These are phyloP conservation scores for Penicillium sp. DNA, from an alignment of 2,329 filamentous ascomycete species.

Conservation along the genomic window DNA sequence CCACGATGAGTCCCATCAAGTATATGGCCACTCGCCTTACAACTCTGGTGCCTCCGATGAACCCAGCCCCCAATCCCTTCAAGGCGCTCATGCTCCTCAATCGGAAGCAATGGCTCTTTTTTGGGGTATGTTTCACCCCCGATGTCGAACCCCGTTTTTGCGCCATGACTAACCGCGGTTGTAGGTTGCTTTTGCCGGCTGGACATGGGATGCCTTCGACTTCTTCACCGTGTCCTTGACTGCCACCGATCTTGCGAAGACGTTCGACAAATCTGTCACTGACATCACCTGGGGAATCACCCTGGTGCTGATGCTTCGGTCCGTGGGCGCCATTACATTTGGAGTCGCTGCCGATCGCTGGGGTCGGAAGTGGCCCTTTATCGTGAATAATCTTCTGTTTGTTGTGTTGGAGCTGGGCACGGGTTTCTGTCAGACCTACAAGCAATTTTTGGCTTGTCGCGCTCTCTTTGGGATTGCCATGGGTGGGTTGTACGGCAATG, in stretches of 20 bases:
- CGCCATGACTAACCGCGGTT: too few species aligned
- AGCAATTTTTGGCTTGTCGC: conserved; percentile 51
- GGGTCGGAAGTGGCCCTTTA: conserved; percentile 52
- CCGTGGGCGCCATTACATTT: conserved; percentile 51
- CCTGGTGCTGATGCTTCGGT: conserved; percentile 54
- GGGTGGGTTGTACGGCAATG: conserved; percentile 56
- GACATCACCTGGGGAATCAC: conserved; percentile 55
- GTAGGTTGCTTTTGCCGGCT: conserved; percentile 40
- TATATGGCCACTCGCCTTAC: conserved; percentile 49
- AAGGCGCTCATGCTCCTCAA: conserved; percentile 46
- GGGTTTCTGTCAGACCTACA: conserved; percentile 51
- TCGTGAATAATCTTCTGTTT: conserved; percentile 54
- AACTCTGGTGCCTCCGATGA: conserved; percentile 50
- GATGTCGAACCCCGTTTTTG: too few species aligned
- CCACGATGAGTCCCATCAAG: too few species aligned
- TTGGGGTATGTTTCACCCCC: conserved; percentile 38
- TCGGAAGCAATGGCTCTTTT: conserved; percentile 52
- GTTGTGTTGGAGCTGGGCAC: conserved; percentile 53
- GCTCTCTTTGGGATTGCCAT: conserved; percentile 57
- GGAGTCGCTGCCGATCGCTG: conserved; percentile 46
- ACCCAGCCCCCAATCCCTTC: conserved; percentile 47
- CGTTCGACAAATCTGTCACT: conserved; percentile 47
- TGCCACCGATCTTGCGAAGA: conserved; percentile 45
- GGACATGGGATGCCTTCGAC: conserved; percentile 52
- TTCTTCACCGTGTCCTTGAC: conserved; percentile 56